phyloP scores from a whole-genome alignment of 345 rosid genomes.

The Citrus mangshanensis region DNA sequence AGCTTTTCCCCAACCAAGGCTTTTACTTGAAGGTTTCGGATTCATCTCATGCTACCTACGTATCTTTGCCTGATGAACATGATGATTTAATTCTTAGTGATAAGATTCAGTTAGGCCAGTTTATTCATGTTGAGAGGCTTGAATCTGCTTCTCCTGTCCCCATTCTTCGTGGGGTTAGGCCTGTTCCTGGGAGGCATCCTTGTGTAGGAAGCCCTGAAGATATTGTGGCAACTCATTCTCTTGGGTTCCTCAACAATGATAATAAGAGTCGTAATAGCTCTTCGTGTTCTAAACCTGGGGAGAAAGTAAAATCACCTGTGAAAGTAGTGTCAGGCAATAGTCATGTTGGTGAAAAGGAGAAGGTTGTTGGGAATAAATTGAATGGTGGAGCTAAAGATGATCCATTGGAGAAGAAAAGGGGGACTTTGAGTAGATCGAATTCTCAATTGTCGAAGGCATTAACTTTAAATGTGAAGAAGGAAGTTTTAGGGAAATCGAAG shows the following conservation, averaged over 20 bases:
- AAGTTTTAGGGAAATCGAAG: conserved; percentile 49
- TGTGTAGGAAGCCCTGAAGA: conserved; percentile 98
- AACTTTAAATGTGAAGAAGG: conserved; percentile 60
- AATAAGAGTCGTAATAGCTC: conserved; percentile 23
- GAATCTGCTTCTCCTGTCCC: conserved; percentile 95
- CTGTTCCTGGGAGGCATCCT: conserved; percentile 92
- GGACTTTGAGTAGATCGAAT: conserved; percentile 46
- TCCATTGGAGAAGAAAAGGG: conserved; percentile 32
- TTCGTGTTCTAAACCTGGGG: conserved; percentile 42
- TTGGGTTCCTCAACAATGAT: conserved; percentile 58
- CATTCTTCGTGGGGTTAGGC: conserved; percentile 85
- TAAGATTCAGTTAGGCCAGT: conserved; percentile 93
- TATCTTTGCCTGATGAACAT: conserved; percentile 92
- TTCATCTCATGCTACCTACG: conserved; percentile 96
- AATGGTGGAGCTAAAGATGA: conserved; percentile 56
- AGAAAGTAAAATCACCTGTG: conserved; percentile 41
- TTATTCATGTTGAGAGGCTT: conserved; percentile 89
- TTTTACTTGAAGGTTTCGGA: conserved; percentile 96
- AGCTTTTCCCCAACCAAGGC: conserved; percentile 85
- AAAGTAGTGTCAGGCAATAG: conserved; percentile 28
- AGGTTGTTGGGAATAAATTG: conserved; percentile 35
- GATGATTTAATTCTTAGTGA: conserved; percentile 93
- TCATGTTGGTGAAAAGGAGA: conserved; percentile 47
- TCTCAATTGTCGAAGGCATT: conserved; percentile 47
- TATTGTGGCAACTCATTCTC: conserved; percentile 78